Evolutionary conservation across 371 early-diverging fungal species (phyloP), one percentile per base, ranked within the genome.

Genomic region (Syncephalastrum contaminatum): DNA sequence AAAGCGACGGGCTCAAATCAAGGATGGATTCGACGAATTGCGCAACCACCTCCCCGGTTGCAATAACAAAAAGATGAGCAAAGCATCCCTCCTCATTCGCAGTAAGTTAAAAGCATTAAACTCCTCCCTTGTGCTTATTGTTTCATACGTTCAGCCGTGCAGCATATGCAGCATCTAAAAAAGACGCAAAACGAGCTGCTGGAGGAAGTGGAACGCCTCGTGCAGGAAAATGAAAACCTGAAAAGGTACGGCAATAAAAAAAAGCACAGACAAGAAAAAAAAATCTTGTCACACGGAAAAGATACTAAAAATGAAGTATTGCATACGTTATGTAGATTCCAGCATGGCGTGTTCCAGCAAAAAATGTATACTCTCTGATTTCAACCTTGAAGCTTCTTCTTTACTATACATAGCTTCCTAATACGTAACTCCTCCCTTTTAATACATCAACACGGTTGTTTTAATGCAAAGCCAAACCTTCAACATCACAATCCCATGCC

Each of bases 1-100:
- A 51, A 75, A 72, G 53, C 64, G 78, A 60, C 73, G 78, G 45
- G 78, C 78, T 22, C 75, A 78, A 41, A 78, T 78, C 53, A 70
- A 71, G 42, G 75, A 75, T 67, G 78, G 78, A 1, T 78, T 78
- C 46, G 79, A 78, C 66, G 79, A 78, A 59, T 59, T 78, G 27
- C 63, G 72, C 57, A 76, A 76, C 43, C 73, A 76, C 53, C 57
- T 76, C 15, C 77, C 77, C 40, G 77, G 77, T 16, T 76, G 77
- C 43, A 69, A 69, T 48, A 78, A 76, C 56, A 80, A 80, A 55
- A 80, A 82, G 58, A 77, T 82, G 73, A 77, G 77, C 52, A 82
- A 82, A 56, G 82, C 82, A 41, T 70, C 77, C 40, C 58, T 82
- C 39, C 63, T 82, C 43, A 73, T 69, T 22, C 66, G 78, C 70